These are phyloP conservation scores for Malus hybrid DNA, from an alignment of 331 rosid species.

Conservation along the genomic window DNA sequence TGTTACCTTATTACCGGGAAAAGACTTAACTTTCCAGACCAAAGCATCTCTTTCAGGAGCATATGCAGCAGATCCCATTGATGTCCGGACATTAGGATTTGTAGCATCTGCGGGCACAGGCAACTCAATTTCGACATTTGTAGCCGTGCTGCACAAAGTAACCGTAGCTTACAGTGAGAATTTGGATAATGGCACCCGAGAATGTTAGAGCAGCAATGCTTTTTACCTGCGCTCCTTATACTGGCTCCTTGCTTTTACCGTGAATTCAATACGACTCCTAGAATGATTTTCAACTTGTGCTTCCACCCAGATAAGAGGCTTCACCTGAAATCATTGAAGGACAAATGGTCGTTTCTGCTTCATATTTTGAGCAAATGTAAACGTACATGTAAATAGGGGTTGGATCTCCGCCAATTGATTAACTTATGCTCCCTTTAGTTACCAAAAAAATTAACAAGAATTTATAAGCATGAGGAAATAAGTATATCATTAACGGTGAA, in stretches of 20 bases:
- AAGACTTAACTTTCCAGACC: slow-evolving; percentile 77
- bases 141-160: slow-evolving; percentile 51
- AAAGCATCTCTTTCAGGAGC: slow-evolving; percentile 78
- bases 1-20: slow-evolving; percentile 77
- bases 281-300: slow-evolving; percentile 37
- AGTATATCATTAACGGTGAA: background rate
- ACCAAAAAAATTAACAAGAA: background rate
- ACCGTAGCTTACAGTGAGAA: background rate
- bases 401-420: background rate
- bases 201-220: background rate
- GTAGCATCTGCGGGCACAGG: slow-evolving; percentile 80
- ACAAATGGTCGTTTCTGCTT: background rate
- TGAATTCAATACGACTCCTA: slow-evolving; percentile 34
- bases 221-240: slow-evolving; percentile 34
- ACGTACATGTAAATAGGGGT: background rate
- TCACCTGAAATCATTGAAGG: slow-evolving; percentile 16
- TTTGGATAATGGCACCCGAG: background rate
- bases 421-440: background rate
- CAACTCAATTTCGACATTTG: slow-evolving; percentile 63
- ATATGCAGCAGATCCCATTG: slow-evolving; percentile 81
- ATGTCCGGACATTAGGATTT: slow-evolving; percentile 68
- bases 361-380: too few species aligned
- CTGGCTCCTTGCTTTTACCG: slow-evolving; percentile 36
- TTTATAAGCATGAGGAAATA: background rate
- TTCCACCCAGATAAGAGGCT: slow-evolving; percentile 36